Conservation (phyloP, 768 basidiomycete genomes). For the Termitomyces sp. region DNA sequence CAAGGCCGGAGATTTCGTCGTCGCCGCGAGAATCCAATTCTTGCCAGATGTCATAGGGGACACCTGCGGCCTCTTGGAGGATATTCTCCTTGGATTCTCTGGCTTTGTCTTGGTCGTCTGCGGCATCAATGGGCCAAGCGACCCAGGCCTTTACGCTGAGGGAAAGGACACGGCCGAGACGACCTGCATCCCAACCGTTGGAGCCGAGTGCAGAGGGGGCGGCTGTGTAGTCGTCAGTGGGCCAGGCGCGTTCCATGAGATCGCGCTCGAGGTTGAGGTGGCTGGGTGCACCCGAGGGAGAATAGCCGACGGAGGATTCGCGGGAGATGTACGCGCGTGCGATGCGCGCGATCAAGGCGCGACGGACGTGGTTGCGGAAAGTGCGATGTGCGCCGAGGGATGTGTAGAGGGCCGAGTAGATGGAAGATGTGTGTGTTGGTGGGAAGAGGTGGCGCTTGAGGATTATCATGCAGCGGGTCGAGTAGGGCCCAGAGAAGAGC, state of each 20-base stretch:
- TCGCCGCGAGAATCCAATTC: slow-evolving; percentile 59
- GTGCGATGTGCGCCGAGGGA: slow-evolving; percentile 59
- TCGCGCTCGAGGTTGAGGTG: slow-evolving; percentile 57
- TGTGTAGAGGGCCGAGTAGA: slow-evolving; percentile 32
- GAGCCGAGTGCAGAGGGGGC: slow-evolving; percentile 6
- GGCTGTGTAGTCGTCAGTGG: slow-evolving; percentile 47
- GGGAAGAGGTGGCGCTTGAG: slow-evolving; percentile 57
- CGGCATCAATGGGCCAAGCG: slow-evolving; percentile 23
- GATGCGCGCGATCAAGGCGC: slow-evolving; percentile 52
- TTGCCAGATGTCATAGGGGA: slow-evolving; percentile 67
- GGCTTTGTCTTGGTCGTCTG: slow-evolving; percentile 23
- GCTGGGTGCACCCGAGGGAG: slow-evolving; percentile 53
- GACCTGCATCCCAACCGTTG: slow-evolving; percentile 61
- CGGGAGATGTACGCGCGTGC: slow-evolving; percentile 62
- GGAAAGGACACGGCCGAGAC: slow-evolving; percentile 48
- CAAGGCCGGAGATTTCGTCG: slow-evolving; percentile 42
- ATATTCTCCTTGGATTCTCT: slow-evolving; percentile 44
- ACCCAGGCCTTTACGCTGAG: slow-evolving; percentile 60
- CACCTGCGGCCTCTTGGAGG: slow-evolving; percentile 63
- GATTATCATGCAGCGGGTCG: slow-evolving; percentile 57
- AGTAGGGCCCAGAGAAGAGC: slow-evolving; percentile 61
- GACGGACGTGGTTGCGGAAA: slow-evolving; percentile 57
- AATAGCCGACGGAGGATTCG: slow-evolving; percentile 45
- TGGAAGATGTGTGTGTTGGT: slow-evolving; percentile 19
- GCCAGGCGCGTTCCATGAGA: slow-evolving; percentile 69